Conservation (phyloP, 2,329 filamentous ascomycete genomes). For the Pseudocercospora eumusae region DNA sequence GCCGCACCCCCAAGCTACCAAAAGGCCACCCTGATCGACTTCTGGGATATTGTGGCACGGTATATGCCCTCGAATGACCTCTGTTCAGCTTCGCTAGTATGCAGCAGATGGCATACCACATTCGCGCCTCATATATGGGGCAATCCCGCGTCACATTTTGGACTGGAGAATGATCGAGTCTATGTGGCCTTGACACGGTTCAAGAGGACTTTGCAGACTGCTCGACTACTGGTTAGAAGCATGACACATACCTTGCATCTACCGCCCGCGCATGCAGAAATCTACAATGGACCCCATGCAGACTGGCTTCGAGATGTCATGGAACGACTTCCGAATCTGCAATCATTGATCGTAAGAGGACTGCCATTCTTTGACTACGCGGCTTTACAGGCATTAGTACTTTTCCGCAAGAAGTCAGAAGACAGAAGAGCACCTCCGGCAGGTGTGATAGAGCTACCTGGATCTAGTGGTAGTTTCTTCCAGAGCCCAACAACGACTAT, state of each 20-base stretch:
- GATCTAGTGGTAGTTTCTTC: slow-evolving; percentile 32
- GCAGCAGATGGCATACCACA: slow-evolving; percentile 58
- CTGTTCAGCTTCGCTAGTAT: slow-evolving; percentile 58
- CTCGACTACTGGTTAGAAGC: slow-evolving; percentile 54
- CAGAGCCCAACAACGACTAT: slow-evolving; percentile 20
- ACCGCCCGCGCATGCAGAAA: slow-evolving; percentile 61
- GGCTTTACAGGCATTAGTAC: slow-evolving; percentile 52
- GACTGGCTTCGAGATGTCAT: slow-evolving; percentile 63
- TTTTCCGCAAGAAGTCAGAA: slow-evolving; percentile 34
- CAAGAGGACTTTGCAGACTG: slow-evolving; percentile 57
- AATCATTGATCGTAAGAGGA: slow-evolving; percentile 60
- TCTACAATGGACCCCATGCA: slow-evolving; percentile 60
- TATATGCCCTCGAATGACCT: slow-evolving; percentile 60
- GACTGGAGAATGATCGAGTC: slow-evolving; percentile 60
- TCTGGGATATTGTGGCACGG: slow-evolving; percentile 57
- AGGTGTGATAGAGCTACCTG: slow-evolving; percentile 38
- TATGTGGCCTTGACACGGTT: slow-evolving; percentile 63
- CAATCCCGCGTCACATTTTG: slow-evolving; percentile 63
- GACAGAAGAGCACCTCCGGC: slow-evolving; percentile 27
- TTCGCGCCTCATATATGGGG: slow-evolving; percentile 64
- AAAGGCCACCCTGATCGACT: slow-evolving; percentile 56
- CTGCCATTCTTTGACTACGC: slow-evolving; percentile 65
- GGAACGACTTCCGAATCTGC: slow-evolving; percentile 59
- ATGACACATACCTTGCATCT: slow-evolving; percentile 64
- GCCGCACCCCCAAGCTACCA: slow-evolving; percentile 62